Evolutionary conservation across 176 grass and related monocot species (phyloP), one percentile per base, ranked within the genome.

Genomic region (Leersia perrieri): DNA sequence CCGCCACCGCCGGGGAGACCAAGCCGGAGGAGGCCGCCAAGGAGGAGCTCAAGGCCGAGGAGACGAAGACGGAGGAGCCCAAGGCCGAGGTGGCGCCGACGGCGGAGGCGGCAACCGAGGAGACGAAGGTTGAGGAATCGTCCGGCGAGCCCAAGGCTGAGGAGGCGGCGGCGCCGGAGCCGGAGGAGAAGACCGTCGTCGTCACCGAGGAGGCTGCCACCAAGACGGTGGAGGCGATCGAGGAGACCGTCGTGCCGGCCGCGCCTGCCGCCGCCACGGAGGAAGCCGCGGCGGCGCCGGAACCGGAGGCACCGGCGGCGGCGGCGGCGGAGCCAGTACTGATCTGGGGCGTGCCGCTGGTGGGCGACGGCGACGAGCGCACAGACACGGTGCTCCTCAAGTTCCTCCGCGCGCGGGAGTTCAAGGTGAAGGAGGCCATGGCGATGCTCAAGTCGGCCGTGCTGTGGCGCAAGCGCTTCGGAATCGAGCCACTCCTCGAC

Each of bases 381-480:
- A 89, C 83, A 25, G 92, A 98, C 38, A 87, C 95, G 27, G 79
- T 95, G 63, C 95, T 98, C 7, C 92, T 98, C 32, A 98, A 98
- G 80, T 95, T 98, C 88, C 92, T 98, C 20, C 92, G 90, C 23
- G 95, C 95, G 2, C 87, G 95, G 3, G 92, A 98, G 80, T 98
- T 95, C 86, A 95, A 95, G 88, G 88, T 89, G 85, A 95, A 94
- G 91, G 92, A 98, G 15, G 86, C 92, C 63, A 87, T 98, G 88
- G 70, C 84, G 47, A 98, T 98, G 95, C 81, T 98, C 31, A 84
- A 82, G 81, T 82, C 89, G 36, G 82, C 95, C 26, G 88, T 98
- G 25, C 70, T 98, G 7, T 98, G 95, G 92, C 88, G 95, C 27
- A 98, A 98, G 86, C 92, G 89, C 79, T 98, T 98, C 88, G 88